Evolutionary conservation across 2,329 filamentous ascomycete genomes (phyloP), one percentile per base, ranked within the genome.

Genomic region (Talaromyces sp.): DNA sequence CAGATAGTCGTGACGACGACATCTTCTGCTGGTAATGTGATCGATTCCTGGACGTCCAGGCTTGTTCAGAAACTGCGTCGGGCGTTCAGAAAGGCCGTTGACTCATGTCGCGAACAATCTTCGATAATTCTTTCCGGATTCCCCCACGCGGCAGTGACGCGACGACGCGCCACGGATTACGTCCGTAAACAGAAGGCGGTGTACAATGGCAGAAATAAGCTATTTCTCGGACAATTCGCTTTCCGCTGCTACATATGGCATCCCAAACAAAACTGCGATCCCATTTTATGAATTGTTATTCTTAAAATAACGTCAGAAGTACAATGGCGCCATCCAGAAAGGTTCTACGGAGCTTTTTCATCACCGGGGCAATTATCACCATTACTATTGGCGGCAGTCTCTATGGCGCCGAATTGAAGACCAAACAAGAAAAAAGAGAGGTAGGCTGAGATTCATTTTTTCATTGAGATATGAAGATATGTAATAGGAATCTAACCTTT

Each of bases 381-480:
- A 79, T 85, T 53, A 85, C 84, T 1, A 80, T 81, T 7, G 80
- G 79, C 1, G 85, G 85, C 56, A 79, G 83, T 5, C 77, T 82
- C 63, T 87, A 85, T 65, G 85, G 85, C 26, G 85, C 85, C 21
- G 79, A 80, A 7, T 64, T 87, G 62, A 86, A 86, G 69, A 80
- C 77, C 3, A 72, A 79, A 32, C 75, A 79, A 63, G 80, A 86
- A 55, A 70, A 75, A 41, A 76, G 77, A 58, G 71, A 84, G 76
- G 84, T 86, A 72, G 50, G 71, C 8, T 19, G 24, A 19, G 27
- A 27, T 21, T 14, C 5, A 46, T 11, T 46, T 46, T 24, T 19
- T 9, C 12, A 9, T 17, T 24, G 21, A 19, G 54, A 31, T 0
- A 26, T 26, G 3, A 5, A 26, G 26, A 5, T 26, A 26, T 14